phyloP scores from a whole-genome alignment of 768 basidiomycete species.

The Candolleomyces efflorescens region DNA sequence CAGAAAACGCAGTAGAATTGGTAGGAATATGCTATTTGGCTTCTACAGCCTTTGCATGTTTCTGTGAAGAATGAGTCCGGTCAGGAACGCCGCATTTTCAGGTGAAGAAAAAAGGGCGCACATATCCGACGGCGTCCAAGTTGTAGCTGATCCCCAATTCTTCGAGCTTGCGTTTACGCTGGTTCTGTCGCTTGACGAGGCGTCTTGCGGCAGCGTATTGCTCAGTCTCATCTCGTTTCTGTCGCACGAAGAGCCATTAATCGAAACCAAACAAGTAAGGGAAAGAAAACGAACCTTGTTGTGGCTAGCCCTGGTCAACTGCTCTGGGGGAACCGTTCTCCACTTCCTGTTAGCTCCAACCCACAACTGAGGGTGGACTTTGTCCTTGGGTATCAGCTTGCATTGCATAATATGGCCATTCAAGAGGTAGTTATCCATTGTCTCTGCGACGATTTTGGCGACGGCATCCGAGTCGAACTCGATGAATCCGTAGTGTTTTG shows the following conservation, averaged over 20 bases:
- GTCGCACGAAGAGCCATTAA: constrained; percentile 1
- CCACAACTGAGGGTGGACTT: constrained; percentile 94
- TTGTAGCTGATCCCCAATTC: constrained; percentile 86
- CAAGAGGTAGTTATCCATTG: constrained; percentile 98
- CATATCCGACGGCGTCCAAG: constrained; percentile 78
- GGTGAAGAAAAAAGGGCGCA: constrained; percentile 35
- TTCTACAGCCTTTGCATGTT: constrained; percentile 12
- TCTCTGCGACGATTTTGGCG: constrained; percentile 93
- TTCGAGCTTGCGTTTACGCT: constrained; percentile 73
- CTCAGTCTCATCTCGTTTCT: constrained; percentile 75
- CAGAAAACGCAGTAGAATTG: constrained; percentile 1
- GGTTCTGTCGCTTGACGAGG: constrained; percentile 70
- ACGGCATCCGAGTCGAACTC: constrained; percentile 89
- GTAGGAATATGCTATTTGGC: too few relatives aligned
- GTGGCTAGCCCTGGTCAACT: constrained; percentile 66
- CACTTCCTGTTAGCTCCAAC: constrained; percentile 95
- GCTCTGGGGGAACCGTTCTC: constrained; percentile 68
- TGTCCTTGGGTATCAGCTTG: constrained; percentile 82
- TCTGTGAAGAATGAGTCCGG: constrained; percentile 15
- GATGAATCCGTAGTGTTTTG: constrained; percentile 96
- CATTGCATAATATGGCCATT: constrained; percentile 92
- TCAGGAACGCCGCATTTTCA: neutral
- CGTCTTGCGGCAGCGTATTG: constrained; percentile 61
- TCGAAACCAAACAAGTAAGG: neutral
- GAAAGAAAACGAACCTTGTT: constrained; percentile 62